These are phyloP conservation scores for Choiromyces venosus DNA, from an alignment of 495 filamentous ascomycete genomes.

Conservation along the genomic window DNA sequence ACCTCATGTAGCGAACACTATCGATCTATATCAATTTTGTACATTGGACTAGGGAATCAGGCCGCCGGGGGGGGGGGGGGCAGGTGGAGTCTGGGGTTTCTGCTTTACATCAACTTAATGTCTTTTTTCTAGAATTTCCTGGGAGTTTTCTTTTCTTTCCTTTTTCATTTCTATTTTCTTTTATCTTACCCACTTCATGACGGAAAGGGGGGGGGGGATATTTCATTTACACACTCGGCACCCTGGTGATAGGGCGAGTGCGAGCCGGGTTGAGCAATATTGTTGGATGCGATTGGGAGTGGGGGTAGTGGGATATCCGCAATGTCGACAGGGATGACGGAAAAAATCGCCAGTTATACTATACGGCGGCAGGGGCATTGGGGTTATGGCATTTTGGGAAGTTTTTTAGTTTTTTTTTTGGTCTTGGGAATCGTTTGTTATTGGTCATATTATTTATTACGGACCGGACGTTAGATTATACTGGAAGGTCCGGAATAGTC, in stretches of 20 bases:
- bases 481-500: neutral
- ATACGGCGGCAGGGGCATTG: neutral
- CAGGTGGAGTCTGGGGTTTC: constrained; percentile 21
- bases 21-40: neutral
- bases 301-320: neutral
- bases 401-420: neutral
- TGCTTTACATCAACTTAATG: constrained; percentile 9
- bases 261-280: neutral
- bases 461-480: neutral
- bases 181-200: neutral
- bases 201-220: too few relatives aligned
- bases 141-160: constrained; percentile 16
- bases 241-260: neutral
- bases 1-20: neutral
- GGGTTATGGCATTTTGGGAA: neutral
- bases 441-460: neutral
- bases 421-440: neutral
- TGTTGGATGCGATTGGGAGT: neutral
- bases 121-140: neutral
- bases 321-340: neutral
- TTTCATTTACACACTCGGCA: neutral
- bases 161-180: constrained; percentile 3
- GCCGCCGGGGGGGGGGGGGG: too few relatives aligned
- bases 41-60: neutral
- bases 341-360: neutral